phyloP scores from a whole-genome alignment of 768 basidiomycete genomes.

The Mycena olivaceomarginata region DNA sequence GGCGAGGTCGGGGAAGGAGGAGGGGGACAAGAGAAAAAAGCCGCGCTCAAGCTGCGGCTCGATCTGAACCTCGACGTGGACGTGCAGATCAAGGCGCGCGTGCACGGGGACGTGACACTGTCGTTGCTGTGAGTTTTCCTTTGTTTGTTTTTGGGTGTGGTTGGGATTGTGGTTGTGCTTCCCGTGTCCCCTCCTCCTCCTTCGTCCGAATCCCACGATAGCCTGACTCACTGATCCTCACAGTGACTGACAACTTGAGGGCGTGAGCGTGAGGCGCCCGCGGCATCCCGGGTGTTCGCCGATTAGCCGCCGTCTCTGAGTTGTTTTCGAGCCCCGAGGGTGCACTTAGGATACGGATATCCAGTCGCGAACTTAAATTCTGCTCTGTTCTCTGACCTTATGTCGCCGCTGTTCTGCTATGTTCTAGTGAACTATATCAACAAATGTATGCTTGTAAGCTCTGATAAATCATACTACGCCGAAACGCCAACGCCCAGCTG shows the following conservation, averaged over 20 bases:
- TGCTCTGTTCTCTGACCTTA: neutral
- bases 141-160: neutral
- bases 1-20: too few species aligned
- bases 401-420: neutral
- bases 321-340: neutral
- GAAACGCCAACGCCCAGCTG: neutral
- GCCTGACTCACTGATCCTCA: neutral
- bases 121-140: neutral
- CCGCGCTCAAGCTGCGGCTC: slow-evolving; percentile 4
- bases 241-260: neutral
- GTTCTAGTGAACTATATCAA: neutral
- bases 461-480: neutral
- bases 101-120: neutral
- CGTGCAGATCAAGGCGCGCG: slow-evolving; percentile 8
- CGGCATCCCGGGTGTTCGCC: neutral
- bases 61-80: slow-evolving; percentile 7
- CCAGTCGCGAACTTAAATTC: neutral
- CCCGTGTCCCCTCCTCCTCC: slow-evolving; percentile 3
- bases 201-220: neutral
- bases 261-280: slow-evolving; percentile 3
- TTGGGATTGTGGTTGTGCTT: neutral
- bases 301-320: neutral
- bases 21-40: slow-evolving; percentile 6
- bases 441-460: neutral
- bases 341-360: neutral